Conservation (phyloP, 257 asterid species). For the Lantana camara region DNA sequence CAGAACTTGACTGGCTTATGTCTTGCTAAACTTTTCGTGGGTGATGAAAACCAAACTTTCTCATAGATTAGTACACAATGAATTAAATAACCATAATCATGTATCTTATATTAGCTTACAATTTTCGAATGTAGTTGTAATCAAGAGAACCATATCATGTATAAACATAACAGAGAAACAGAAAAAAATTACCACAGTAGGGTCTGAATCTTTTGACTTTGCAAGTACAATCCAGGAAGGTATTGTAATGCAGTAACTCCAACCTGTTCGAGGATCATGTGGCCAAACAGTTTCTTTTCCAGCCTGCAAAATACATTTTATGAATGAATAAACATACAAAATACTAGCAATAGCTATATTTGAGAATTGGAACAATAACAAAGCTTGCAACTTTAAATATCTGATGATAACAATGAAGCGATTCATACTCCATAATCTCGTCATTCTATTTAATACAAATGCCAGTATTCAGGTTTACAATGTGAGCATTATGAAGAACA, state of each 20-base stretch:
- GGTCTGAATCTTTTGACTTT: constrained; percentile 92
- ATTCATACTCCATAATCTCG: constrained; percentile 7
- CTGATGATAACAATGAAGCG: constrained; percentile 19
- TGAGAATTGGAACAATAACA: constrained; percentile 17
- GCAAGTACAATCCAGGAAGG: constrained; percentile 97
- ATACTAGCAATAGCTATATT: constrained; percentile 19
- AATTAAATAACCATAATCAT: constrained; percentile 4
- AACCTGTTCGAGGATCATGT: constrained; percentile 91
- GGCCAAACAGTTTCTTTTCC: constrained; percentile 95
- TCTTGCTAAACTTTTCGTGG: constrained; percentile 10
- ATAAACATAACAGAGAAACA: constrained; percentile 25
- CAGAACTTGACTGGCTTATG: constrained; percentile 17
- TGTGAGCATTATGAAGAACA: constrained; percentile 21
- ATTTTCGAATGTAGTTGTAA: constrained; percentile 6
- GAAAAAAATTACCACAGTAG: constrained; percentile 76
- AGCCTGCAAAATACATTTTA: constrained; percentile 55
- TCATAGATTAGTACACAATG: neutral
- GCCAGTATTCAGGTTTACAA: neutral
- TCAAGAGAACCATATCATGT: constrained; percentile 23
- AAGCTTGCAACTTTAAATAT: neutral
- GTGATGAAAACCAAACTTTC: neutral
- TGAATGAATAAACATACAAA: constrained; percentile 23
- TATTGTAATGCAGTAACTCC: constrained; percentile 93
- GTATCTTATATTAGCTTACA: neutral
- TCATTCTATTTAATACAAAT: constrained; percentile 14